Percentiles rank a stretch among this genome's conserved stretches.
These are phyloP conservation scores for Puccinia coronata DNA, from an alignment of 1,284 basidiomycete genomes.

Conservation along the genomic window DNA sequence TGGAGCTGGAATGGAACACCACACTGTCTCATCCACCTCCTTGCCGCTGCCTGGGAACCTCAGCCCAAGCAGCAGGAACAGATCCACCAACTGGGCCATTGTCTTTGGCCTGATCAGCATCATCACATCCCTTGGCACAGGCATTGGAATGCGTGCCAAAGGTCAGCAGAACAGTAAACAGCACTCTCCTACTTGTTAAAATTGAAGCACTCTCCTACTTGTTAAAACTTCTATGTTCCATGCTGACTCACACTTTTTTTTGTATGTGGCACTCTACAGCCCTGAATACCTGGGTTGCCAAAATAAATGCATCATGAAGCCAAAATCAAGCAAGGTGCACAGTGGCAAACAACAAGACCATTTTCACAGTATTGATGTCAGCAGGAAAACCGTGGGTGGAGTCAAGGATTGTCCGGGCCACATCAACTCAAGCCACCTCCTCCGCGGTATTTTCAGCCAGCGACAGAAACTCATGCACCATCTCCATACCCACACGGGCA, in stretches of 20 bases:
- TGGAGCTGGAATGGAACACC: no score
- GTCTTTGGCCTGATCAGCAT: constrained; percentile 6
- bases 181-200: no score
- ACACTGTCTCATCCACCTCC: neutral
- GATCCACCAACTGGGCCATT: neutral
- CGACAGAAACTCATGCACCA: constrained; percentile 58
- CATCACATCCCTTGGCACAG: neutral
- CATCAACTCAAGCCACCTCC: constrained; percentile 45
- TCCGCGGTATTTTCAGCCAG: constrained; percentile 54
- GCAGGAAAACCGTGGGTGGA: no score
- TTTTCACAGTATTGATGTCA: neutral
- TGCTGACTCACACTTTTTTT: no score
- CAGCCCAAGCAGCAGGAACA: neutral
- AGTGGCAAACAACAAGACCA: no score
- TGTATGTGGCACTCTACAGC: neutral
- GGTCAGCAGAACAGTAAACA: neutral
- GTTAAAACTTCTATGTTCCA: neutral
- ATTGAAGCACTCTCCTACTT: no score
- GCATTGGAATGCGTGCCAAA: neutral
- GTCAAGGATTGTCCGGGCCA: constrained; percentile 19
- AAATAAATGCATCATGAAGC: neutral
- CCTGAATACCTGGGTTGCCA: neutral
- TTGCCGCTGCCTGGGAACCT: neutral
- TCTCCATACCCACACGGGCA: constrained; percentile 52
- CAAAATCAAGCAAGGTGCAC: neutral